These are phyloP conservation scores for Cryptococcus deneoformans DNA, from an alignment of 1,284 basidiomycete genomes.

Conservation along the genomic window DNA sequence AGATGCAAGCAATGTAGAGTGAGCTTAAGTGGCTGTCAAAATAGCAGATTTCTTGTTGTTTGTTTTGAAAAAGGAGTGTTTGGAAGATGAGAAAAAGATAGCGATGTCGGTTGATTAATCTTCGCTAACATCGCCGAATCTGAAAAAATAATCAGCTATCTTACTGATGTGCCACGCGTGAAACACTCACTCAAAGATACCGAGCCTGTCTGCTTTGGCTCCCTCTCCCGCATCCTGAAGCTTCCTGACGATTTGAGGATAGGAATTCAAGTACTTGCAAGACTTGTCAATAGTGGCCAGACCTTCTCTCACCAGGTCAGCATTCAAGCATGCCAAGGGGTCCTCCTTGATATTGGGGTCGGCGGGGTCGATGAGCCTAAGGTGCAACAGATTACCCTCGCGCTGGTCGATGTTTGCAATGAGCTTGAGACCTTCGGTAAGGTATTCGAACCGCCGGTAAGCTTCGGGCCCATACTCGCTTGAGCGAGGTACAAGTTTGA, in stretches of 20 bases:
- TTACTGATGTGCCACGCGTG: not conserved
- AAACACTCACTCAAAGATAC: conserved; percentile 70
- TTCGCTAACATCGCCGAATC: conserved; percentile 44
- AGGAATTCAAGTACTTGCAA: conserved; percentile 67
- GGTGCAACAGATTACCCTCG: conserved; percentile 72
- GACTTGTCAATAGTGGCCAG: conserved; percentile 75
- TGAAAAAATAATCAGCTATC: not conserved
- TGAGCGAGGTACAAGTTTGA: conserved; percentile 71
- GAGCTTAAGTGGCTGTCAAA: not conserved
- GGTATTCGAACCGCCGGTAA: conserved; percentile 72
- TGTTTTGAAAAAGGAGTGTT: not conserved
- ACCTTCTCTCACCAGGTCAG: conserved; percentile 64
- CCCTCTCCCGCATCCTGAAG: conserved; percentile 61
- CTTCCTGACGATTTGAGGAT: conserved; percentile 66
- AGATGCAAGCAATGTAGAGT: not conserved
- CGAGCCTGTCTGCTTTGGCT: conserved; percentile 71
- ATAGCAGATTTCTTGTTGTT: not conserved
- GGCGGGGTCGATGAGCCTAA: conserved; percentile 80
- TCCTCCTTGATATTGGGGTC: conserved; percentile 66
- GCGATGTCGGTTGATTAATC: conserved; percentile 21
- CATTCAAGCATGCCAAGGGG: conserved; percentile 72
- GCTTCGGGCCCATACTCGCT: conserved; percentile 85
- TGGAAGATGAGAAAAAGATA: not conserved
- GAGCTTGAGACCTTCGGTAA: conserved; percentile 83
- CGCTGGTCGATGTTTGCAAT: conserved; percentile 84